Evolutionary conservation across 2,329 filamentous ascomycete species (phyloP), one percentile per base, ranked within the genome.

Genomic region (Aspergillus quadrilineatus): DNA sequence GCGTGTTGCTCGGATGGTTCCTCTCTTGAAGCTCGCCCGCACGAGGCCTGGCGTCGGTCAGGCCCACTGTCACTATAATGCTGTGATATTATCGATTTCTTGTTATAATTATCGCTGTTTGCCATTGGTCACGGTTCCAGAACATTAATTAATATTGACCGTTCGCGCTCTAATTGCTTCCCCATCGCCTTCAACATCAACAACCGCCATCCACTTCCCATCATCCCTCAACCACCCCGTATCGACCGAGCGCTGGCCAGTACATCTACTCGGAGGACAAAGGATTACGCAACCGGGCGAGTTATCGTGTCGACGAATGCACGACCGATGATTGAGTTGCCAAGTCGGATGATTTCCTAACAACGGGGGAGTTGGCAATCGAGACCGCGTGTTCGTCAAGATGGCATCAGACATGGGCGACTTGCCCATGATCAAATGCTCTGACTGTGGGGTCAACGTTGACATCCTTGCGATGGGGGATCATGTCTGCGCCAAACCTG

Each of bases 401-500:
- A 64, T 61, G 60, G 75, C 74, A 55, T 79, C 79, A 65, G 80
- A 86, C 69, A 82, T 85, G 72, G 88, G 83, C 73, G 85, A 92
- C 62, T 80, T 94, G 78, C 90, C 91, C 68, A 86, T 86, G 26
- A 89, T 96, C 75, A 96, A 93, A 80, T 96, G 91, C 75, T 95
- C 91, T 52, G 86, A 82, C 77, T 96, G 91, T 71, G 84, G 85
- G 41, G 74, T 79, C 41, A 85, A 92, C 67, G 89, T 96, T 58
- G 88, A 92, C 69, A 94, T 96, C 64, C 88, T 89, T 41, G 79
- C 87, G 72, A 89, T 96, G 87, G 90, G 90, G 60, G 90, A 95
- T 60, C 92, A 96, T 77, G 72, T 90, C 59, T 96, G 92, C 73
- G 73, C 73, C 45, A 76, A 73, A 57, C 58, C 73, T 60, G 63